Evolutionary conservation across 352 stramenopile genomes (phyloP), one percentile per base, ranked within the genome.

Genomic region (Globisporangium acanthophoron): DNA sequence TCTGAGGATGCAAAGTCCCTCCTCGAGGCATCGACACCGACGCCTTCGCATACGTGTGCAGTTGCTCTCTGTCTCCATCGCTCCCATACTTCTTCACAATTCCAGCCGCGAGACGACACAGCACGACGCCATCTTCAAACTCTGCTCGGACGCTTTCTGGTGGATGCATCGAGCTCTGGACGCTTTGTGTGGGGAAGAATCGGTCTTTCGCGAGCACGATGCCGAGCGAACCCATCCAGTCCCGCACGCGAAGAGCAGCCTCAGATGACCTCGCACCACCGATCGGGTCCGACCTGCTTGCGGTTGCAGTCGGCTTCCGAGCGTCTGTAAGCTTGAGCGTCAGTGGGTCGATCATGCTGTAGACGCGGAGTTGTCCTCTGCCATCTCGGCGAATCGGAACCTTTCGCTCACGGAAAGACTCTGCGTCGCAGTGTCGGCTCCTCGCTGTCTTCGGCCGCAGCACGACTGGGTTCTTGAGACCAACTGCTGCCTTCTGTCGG

Each of bases 321-420:
- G n/a, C 15, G 3, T 24, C n/a, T 31, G 18, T 3, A 5, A 18
- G 51, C 18, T 13, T 21, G 35, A 1, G 66, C 2, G 39, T 62
- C 24, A 41, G 59, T 29, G 68, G 71, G 44, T 78, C 73, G 4
- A 78, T 20, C 76, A 78, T 78, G 9, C 61, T 58, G 57, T 73
- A 79, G 15, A 74, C 61, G 5, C 58, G 75, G 20, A 77, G 58
- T 5, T 70, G 62, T 0, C 50, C 65, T 29, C 18, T 41, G 51
- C 29, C 27, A 43, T 82, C 61, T 41, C 58, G 53, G 40, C 54
- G 64, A 9, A 61, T 50, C 5, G 52, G 56, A 13, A 61, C 24
- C 15, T 43, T n/a, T 21, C 37, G 43, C 44, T 48, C 39, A 4
- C 54, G 24, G 13, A 20, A 43, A 8, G 16, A 13, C n/a, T 12